A percentile compares a stretch with the other conserved stretches of the same genome.
phyloP scores from a whole-genome alignment of 371 early-diverging fungal species.

The Haplosporangium sp. region DNA sequence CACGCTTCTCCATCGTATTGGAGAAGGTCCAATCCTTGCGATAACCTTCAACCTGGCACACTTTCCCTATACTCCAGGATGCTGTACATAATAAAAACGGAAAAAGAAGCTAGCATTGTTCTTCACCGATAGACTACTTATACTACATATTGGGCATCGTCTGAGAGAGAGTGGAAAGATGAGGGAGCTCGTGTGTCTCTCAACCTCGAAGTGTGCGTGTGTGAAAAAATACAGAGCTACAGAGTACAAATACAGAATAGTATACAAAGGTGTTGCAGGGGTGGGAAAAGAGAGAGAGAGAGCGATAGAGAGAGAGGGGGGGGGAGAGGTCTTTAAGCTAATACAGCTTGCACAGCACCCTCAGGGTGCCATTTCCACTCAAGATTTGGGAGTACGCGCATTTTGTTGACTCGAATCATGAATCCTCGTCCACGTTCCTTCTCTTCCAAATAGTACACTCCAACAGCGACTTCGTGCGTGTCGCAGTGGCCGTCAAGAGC shows the following conservation, averaged over 20 bases:
- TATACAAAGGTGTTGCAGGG: neutral
- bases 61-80: too few species aligned
- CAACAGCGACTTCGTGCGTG: neutral
- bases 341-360: neutral
- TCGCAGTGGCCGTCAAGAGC: constrained; percentile 18
- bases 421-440: neutral
- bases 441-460: constrained; percentile 6
- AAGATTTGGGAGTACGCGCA: neutral
- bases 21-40: too few species aligned
- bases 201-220: neutral
- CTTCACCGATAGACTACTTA: too few species aligned
- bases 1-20: neutral
- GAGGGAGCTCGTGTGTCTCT: too few species aligned
- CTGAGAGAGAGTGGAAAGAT: too few species aligned
- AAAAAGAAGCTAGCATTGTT: too few species aligned
- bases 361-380: neutral
- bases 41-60: too few species aligned
- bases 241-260: neutral
- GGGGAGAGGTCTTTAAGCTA: neutral
- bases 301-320: neutral
- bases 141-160: too few species aligned
- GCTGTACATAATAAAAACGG: too few species aligned
- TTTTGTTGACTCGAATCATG: constrained; percentile 8
- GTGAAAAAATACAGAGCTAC: neutral
- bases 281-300: neutral